phyloP scores from a whole-genome alignment of 192 early-diverging fungal species.

The Diversispora eburnea region DNA sequence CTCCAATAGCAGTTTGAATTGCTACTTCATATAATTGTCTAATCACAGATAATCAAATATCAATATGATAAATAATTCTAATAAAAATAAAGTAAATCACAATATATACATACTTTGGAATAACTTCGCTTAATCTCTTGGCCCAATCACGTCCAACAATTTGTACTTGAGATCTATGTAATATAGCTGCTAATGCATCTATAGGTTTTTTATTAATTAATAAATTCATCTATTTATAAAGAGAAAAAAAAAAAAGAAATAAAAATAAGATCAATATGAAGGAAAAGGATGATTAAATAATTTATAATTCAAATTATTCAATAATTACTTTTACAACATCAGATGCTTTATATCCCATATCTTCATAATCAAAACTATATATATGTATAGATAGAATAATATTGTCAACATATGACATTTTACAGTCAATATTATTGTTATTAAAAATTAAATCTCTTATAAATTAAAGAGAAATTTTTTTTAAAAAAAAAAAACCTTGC shows the following conservation, averaged over 20 bases:
- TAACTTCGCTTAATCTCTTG: conserved; percentile 74
- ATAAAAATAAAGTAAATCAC: neutral
- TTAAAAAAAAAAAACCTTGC: conserved; percentile 41
- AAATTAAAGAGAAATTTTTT: neutral
- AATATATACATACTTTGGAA: conserved; percentile 44
- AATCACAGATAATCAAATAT: conserved; percentile 13
- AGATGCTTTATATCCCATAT: conserved; percentile 76
- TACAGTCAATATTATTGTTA: no score
- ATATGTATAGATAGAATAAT: neutral
- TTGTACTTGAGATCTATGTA: conserved; percentile 70
- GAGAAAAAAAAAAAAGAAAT: no score
- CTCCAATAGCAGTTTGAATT: conserved; percentile 86
- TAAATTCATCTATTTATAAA: conserved; percentile 64
- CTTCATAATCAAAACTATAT: conserved; percentile 90
- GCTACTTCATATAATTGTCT: conserved; percentile 91
- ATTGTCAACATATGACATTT: no score
- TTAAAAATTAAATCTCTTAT: neutral
- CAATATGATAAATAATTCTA: conserved; percentile 30
- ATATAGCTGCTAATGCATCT: conserved; percentile 87
- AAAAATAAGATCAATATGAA: neutral
- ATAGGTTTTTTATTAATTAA: conserved; percentile 87
- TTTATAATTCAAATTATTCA: neutral
- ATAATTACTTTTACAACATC: conserved; percentile 77
- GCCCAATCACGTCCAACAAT: conserved; percentile 78
- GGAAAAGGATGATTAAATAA: neutral